Base-by-base conservation (phyloP, 495 filamentous ascomycete species). In the Elasticomyces elasticus region DNA sequence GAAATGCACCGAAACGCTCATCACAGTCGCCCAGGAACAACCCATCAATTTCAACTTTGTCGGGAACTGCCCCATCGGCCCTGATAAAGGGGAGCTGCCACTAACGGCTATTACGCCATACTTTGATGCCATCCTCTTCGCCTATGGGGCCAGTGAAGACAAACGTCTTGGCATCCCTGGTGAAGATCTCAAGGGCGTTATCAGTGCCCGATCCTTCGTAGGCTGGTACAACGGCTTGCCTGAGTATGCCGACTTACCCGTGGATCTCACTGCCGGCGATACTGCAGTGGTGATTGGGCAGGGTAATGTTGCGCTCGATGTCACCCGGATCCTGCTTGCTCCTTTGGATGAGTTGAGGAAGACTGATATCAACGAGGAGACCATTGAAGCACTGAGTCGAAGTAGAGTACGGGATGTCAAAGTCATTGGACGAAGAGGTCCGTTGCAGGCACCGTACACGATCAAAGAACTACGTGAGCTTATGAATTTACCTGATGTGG, bases 181-280 rank as follows among this genome's bases (percentile, higher is more conserved):
- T n/a, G 92, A 98, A 62, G 71, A 82, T 13, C 60, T 87, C 30
- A 71, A 72, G 11, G 87, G 87, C 37, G 81, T 98, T 31, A 83
- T 87, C 69, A 95, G 89, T 15, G 92, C 92, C 2, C 79, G 92
- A 6, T 85, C 87, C 46, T 98, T 97, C 68, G 94, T 98, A 5
- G 92, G 91, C 15, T 98, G 92, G 92, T 98, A 98, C 69, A 97
- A 97, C 64, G 90, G 94, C 17, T 76, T 95, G 0, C 94, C 92
- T 0, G 85, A 94, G 62, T 85, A 86, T 65, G 78, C 85, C 23
- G 67, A 79, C 59, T 69, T 95, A n/a, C 73, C 75, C 12, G 92
- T 91, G 1, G 79, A 88, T 62, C 78, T 97, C 13, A 79, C 79
- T 1, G 71, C 75, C 7, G 87, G 86, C 1, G 89, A 95, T 42